A percentile compares a stretch with the other conserved stretches of the same genome.
These are phyloP conservation scores for Afroboletus lepidellus DNA, from an alignment of 1,284 basidiomycete genomes.

Conservation along the genomic window DNA sequence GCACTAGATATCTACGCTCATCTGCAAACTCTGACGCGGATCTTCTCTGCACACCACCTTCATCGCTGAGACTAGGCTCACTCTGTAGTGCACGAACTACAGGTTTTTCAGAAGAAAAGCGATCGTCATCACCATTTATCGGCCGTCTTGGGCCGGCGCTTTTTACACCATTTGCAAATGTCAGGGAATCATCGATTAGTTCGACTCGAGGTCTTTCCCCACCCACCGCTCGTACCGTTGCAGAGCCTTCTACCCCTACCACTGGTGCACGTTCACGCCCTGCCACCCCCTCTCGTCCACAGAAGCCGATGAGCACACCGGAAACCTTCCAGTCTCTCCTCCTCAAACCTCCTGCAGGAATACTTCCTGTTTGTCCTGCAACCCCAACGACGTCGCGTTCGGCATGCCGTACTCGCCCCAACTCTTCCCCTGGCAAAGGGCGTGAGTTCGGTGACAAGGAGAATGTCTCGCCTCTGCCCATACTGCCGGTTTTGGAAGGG, in stretches of 20 bases:
- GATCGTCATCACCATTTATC: constrained; percentile 23
- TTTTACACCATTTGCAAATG: constrained; percentile 15
- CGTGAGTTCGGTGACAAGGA: constrained; percentile 42
- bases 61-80: constrained; percentile 13
- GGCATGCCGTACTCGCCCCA: constrained; percentile 9
- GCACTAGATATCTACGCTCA: constrained; percentile 8
- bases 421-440: constrained; percentile 31
- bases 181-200: neutral
- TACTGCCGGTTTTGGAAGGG: constrained; percentile 37
- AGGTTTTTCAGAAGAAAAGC: neutral
- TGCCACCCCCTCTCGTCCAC: constrained; percentile 32
- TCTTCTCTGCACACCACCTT: constrained; percentile 8
- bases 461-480: constrained; percentile 40
- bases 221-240: neutral
- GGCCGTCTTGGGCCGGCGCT: constrained; percentile 32
- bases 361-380: constrained; percentile 24
- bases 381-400: constrained; percentile 31
- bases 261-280: constrained; percentile 16
- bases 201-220: constrained; percentile 8
- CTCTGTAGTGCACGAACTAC: constrained; percentile 5
- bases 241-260: constrained; percentile 28
- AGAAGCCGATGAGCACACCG: constrained; percentile 32
- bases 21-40: constrained; percentile 5
- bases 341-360: constrained; percentile 31
- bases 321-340: constrained; percentile 33